Evolutionary conservation across 768 basidiomycete genomes (phyloP).

Genomic region (Pulveroboletus sp.): DNA sequence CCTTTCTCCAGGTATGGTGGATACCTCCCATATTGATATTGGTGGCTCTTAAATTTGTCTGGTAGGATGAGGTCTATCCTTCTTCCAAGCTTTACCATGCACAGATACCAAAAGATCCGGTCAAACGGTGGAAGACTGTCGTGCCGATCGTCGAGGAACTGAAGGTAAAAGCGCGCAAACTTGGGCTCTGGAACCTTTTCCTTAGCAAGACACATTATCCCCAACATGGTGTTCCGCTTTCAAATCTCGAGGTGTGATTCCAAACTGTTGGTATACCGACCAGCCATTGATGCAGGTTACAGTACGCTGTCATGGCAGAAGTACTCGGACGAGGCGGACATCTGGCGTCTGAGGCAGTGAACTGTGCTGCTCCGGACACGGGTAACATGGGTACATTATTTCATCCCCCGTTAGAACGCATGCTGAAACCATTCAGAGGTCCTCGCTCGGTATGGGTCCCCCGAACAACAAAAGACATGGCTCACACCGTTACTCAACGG

Average conservation of each 20-base stretch:
- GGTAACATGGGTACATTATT: conserved; percentile 84
- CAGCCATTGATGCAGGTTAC: background rate
- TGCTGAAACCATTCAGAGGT: conserved; percentile 64
- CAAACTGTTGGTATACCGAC: background rate
- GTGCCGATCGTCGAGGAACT: conserved; percentile 80
- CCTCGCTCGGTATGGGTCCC: conserved; percentile 88
- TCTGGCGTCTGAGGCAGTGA: conserved; percentile 81
- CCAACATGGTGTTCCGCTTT: conserved; percentile 81
- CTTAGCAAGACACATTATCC: conserved; percentile 94
- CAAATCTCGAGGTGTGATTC: conserved; percentile 80
- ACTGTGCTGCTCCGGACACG: conserved; percentile 96
- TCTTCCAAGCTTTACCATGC: conserved; percentile 73
- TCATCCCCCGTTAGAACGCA: background rate
- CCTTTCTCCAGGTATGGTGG: conserved; percentile 70
- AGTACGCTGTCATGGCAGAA: conserved; percentile 99
- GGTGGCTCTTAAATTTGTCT: background rate
- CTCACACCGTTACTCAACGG: conserved; percentile 85
- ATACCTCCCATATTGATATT: background rate
- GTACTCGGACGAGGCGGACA: conserved; percentile 82
- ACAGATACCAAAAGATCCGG: conserved; percentile 76
- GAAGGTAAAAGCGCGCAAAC: conserved; percentile 82
- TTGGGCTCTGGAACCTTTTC: conserved; percentile 97
- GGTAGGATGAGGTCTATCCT: conserved; percentile 85
- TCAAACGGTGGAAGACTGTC: conserved; percentile 78
- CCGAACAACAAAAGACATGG: conserved; percentile 90